Evolutionary conservation across 176 grass and related monocot genomes (phyloP), one percentile per base, ranked within the genome.

Genomic region (Oryza glumipatula): DNA sequence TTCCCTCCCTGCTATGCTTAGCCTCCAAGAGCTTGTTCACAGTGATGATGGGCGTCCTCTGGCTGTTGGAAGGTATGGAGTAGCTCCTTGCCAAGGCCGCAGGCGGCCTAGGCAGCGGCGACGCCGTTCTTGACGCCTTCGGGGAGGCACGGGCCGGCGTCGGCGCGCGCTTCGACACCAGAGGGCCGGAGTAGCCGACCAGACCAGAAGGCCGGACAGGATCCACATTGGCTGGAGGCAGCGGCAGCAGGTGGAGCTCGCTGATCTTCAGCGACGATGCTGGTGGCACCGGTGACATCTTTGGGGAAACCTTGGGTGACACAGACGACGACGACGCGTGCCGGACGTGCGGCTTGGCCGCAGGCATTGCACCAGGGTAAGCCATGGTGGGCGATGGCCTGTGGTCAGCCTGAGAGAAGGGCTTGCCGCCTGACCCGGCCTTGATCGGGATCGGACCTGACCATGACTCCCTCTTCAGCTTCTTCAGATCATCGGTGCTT

Each of bases 241-340:
- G 86, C 24, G 95, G 95, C 28, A 98, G 86, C 73, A 95, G 89
- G 75, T 98, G 93, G 68, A 98, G 89, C 67, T 98, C 95, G 47
- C 73, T 93, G 30, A 98, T 98, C 68, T 90, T 77, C 2, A 91
- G 93, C 22, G 93, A 84, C 65, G 76, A 64, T 67, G 82, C 65
- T n/a, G 95, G 80, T n/a, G 95, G 80, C 52, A 72, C 81, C 48
- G 73, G 85, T 5, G 79, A 74, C 14, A 80, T 81, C 67, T 68
- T 81, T 28, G 68, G 83, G 30, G 89, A 80, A 73, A 83, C 39
- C 11, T 76, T 89, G 76, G 86, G 84, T 26, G 66, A 73, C 41
- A 91, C 23, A 33, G 80, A 58, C 63, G 77, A 88, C 17, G 80
- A 66, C 63, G 77, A 88, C 10, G 77, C 44, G 58, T 85, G 90